Base-by-base conservation (phyloP, 108 stramenopile genomes). In the Ochromonas danica region DNA sequence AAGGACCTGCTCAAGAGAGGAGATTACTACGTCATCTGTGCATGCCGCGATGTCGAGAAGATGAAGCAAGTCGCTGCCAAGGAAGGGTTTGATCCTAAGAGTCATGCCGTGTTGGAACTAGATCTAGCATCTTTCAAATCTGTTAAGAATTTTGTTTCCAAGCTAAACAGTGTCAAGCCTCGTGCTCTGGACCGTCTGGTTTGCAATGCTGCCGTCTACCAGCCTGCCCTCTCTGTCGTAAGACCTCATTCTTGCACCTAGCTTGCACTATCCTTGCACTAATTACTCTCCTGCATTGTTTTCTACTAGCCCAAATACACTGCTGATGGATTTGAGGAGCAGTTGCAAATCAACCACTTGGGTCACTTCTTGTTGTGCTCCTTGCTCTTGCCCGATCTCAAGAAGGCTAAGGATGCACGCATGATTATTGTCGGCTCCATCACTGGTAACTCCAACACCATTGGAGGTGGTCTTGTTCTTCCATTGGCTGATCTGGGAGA, bases 181-280 rank as follows among this genome's bases (percentile, higher is more conserved):
- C 88, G 93, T 28, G 92, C 93, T 1, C 81, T 95, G 1, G 90
- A 89, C 40, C 87, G 94, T 79, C 88, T 97, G 42, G 93, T 97
- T 41, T 97, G 95, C 85, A 97, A 97, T 85, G 96, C 96, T 45
- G 96, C 95, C 38, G 95, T 97, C 3, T 97, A 95, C 90, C 87
- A 83, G 79, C 96, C 96, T 3, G 93, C 87, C 6, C 45, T 51
- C 45, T 51, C 45, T 22, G 45, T 51, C 22, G 45, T 51, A 51
- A 51, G 45, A 14, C 22, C 6, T 51, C 6, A 51, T 22, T 51
- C 6, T 51, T 51, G 6, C 22, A 22, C 22, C 22, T 51, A 51
- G 22, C 22, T 51, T 14, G 6, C 22, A 14, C 22, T 51, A 51
- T 51, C 22, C 22, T 51, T 51, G 6, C 6, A 14, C 22, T 51